phyloP scores from a whole-genome alignment of 257 asterid genomes.

The Przewalskia tangutica region DNA sequence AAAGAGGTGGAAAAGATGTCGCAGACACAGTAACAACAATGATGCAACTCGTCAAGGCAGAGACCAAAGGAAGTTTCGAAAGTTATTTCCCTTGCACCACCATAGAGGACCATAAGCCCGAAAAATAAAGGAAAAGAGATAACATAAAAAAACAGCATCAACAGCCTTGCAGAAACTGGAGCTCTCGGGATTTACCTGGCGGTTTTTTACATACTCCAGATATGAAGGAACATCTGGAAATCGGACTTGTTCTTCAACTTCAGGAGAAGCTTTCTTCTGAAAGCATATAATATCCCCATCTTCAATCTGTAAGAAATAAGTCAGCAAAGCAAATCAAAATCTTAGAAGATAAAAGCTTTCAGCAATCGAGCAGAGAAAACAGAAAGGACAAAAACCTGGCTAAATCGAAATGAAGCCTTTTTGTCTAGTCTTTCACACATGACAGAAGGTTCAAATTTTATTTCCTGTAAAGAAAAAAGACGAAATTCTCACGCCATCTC shows the following conservation, averaged over 20 bases:
- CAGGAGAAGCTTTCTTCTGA: slow-evolving; percentile 59
- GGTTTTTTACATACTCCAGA: slow-evolving; percentile 86
- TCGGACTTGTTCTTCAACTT: slow-evolving; percentile 53
- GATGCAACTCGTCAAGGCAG: neutral
- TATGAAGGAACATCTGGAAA: slow-evolving; percentile 77
- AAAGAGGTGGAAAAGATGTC: neutral
- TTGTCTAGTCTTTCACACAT: slow-evolving; percentile 93
- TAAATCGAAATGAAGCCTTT: slow-evolving; percentile 57
- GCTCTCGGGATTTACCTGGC: slow-evolving; percentile 49
- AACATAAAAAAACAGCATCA: neutral
- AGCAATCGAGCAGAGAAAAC: neutral
- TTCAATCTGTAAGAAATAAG: slow-evolving; percentile 49
- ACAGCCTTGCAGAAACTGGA: neutral
- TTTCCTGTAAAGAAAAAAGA: slow-evolving; percentile 44
- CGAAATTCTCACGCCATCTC: neutral
- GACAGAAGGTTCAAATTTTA: slow-evolving; percentile 85
- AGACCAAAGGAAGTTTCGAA: neutral
- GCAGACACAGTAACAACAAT: neutral
- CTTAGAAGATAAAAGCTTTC: neutral
- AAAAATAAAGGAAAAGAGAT: neutral
- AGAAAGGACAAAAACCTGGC: slow-evolving; percentile 56
- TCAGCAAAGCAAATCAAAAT: neutral
- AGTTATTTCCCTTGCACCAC: neutral
- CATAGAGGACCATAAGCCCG: neutral
- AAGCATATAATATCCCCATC: slow-evolving; percentile 97